Evolutionary conservation across 805 yeast species (phyloP).

Genomic region (Blastobotrys chiropterorum): DNA sequence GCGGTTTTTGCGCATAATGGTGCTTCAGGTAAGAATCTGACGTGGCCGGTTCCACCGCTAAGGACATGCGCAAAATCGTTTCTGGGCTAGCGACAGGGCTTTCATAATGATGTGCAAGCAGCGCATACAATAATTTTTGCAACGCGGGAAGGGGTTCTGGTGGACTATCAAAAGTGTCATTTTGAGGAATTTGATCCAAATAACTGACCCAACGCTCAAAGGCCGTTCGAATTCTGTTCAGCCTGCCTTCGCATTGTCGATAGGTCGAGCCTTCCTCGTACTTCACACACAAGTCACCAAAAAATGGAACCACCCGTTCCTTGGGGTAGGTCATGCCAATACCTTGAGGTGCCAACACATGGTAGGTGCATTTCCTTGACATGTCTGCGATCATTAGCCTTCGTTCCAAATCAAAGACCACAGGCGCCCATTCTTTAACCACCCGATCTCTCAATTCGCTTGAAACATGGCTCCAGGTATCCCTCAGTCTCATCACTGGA

Average conservation of each 20-base stretch:
- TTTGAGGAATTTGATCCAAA: constrained; percentile 43
- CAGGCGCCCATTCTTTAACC: constrained; percentile 86
- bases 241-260: constrained; percentile 55
- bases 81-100: constrained; percentile 26
- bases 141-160: constrained; percentile 30
- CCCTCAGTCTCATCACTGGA: constrained; percentile 67
- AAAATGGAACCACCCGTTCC: constrained; percentile 77
- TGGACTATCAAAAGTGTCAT: constrained; percentile 28
- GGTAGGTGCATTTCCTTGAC: constrained; percentile 53
- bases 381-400: constrained; percentile 56
- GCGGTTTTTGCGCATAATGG: constrained; percentile 45
- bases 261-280: constrained; percentile 36
- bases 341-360: constrained; percentile 82
- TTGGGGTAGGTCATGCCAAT: constrained; percentile 72
- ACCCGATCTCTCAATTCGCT: constrained; percentile 52
- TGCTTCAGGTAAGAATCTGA: constrained; percentile 39
- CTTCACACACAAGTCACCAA: constrained; percentile 73
- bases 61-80: constrained; percentile 58
- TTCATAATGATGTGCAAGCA: constrained; percentile 41
- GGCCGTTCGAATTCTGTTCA: constrained; percentile 63
- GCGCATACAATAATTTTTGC: constrained; percentile 37
- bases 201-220: constrained; percentile 81
- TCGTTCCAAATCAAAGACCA: constrained; percentile 80
- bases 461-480: constrained; percentile 70
- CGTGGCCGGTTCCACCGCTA: constrained; percentile 56